Conservation (phyloP, 768 basidiomycete species). For the Coprinopsis marcescibilis region DNA sequence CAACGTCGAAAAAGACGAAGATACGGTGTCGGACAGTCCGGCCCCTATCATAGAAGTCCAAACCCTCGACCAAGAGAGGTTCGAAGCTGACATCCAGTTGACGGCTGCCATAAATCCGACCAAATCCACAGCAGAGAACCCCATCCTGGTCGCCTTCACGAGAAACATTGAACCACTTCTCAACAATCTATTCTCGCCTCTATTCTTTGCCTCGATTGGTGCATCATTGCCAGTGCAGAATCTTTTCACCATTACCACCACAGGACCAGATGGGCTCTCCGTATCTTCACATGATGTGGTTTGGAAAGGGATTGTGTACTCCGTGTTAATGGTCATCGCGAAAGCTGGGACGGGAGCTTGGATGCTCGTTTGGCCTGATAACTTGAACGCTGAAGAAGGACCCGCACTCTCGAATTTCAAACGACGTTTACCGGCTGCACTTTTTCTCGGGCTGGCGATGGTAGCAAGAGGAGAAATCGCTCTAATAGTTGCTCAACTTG, state of each 20-base stretch:
- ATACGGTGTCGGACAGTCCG: neutral
- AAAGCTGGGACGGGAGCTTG: slow-evolving; percentile 47
- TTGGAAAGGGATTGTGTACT: slow-evolving; percentile 55
- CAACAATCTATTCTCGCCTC: slow-evolving; percentile 35
- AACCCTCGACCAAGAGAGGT: neutral
- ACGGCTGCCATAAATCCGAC: no score
- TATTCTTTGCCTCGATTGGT: slow-evolving; percentile 68
- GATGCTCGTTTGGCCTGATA: slow-evolving; percentile 25
- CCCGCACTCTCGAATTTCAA: neutral
- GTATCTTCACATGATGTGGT: slow-evolving; percentile 23
- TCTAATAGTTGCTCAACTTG: slow-evolving; percentile 50
- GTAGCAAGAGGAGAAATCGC: slow-evolving; percentile 67
- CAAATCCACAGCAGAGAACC: slow-evolving; percentile 15
- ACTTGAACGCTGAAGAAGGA: neutral
- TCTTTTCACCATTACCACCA: slow-evolving; percentile 28
- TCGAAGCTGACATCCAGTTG: no score
- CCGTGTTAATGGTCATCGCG: slow-evolving; percentile 49
- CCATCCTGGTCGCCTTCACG: slow-evolving; percentile 31
- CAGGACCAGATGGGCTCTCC: neutral
- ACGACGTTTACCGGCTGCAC: slow-evolving; percentile 21
- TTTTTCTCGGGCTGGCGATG: slow-evolving; percentile 52
- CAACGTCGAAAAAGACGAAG: neutral
- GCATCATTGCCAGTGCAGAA: slow-evolving; percentile 44
- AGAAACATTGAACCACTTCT: slow-evolving; percentile 5
- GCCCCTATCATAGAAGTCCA: neutral